A percentile compares a stretch with the other conserved stretches of the same genome.
Conservation (phyloP, 768 basidiomycete species). For the Heimioporus sp. region DNA sequence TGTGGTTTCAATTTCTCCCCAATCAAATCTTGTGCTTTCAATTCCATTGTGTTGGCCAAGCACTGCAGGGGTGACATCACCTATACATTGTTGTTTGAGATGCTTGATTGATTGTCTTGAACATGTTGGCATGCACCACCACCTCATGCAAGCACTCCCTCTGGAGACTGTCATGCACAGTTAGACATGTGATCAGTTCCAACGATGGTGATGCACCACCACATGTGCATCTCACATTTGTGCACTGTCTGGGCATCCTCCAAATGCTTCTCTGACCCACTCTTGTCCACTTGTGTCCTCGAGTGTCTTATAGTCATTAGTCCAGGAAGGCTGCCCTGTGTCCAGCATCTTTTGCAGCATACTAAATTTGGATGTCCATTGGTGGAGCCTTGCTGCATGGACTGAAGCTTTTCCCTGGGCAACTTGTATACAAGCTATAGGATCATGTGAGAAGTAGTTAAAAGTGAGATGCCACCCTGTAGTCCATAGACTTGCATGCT, state of each 20-base stretch:
- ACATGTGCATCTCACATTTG: conserved; percentile 68
- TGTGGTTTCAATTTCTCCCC: too few relatives aligned
- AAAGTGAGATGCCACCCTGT: conserved; percentile 56
- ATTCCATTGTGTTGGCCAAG: too few relatives aligned
- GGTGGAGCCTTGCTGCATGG: conserved; percentile 55
- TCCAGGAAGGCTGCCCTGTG: conserved; percentile 65
- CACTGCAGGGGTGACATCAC: too few relatives aligned
- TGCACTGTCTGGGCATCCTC: conserved; percentile 62
- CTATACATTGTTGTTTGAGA: too few relatives aligned
- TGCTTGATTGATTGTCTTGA: too few relatives aligned
- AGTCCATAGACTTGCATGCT: conserved; percentile 66
- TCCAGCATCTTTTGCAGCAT: conserved; percentile 69
- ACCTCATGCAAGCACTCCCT: conserved; percentile 81
- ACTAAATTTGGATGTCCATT: conserved; percentile 47
- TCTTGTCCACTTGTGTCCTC: conserved; percentile 82
- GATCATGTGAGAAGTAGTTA: not conserved
- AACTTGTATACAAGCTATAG: conserved; percentile 60
- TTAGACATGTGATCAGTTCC: not conserved
- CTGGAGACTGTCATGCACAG: conserved; percentile 58
- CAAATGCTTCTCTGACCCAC: conserved; percentile 65
- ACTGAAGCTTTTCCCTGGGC: conserved; percentile 59
- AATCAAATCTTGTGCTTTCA: too few relatives aligned
- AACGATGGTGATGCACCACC: conserved; percentile 41
- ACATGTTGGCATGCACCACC: too few relatives aligned
- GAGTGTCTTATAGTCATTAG: conserved; percentile 74